These are phyloP conservation scores for Penicillium ochrochloron DNA, from an alignment of 495 filamentous ascomycete species.

Conservation along the genomic window DNA sequence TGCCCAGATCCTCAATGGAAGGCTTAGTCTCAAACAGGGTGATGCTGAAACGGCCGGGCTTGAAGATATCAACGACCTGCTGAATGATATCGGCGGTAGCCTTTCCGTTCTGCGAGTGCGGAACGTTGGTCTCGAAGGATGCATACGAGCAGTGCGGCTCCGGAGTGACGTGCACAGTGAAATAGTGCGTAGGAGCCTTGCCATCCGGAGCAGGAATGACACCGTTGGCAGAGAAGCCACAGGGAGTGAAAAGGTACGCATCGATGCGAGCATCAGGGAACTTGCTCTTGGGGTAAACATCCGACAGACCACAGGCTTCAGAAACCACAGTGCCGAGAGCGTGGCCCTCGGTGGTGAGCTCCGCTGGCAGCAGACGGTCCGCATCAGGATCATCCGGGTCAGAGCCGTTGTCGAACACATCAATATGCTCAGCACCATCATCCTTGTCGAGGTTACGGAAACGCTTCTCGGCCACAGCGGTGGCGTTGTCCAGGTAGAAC, in stretches of 20 bases:
- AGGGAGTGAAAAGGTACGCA: constrained; percentile 95
- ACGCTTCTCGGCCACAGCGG: constrained; percentile 81
- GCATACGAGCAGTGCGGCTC: constrained; percentile 99
- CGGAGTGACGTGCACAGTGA: constrained; percentile 98
- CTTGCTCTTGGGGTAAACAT: constrained; percentile 81
- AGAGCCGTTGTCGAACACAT: constrained; percentile 79
- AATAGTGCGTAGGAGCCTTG: constrained; percentile 79
- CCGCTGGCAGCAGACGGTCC: constrained; percentile 64
- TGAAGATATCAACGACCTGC: constrained; percentile 94
- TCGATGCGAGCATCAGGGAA: constrained; percentile 96
- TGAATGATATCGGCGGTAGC: constrained; percentile 88
- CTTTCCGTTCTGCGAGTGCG: constrained; percentile 84
- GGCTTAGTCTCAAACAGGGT: constrained; percentile 94
- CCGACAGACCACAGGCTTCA: constrained; percentile 84
- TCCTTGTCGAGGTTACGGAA: constrained; percentile 58
- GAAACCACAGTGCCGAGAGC: constrained; percentile 92
- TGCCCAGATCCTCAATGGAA: constrained; percentile 43
- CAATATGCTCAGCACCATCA: constrained; percentile 51
- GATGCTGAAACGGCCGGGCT: constrained; percentile 93
- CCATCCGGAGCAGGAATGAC: constrained; percentile 82
- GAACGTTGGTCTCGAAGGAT: constrained; percentile 98
- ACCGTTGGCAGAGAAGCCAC: constrained; percentile 97
- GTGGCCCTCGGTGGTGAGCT: constrained; percentile 90
- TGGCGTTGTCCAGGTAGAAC: constrained; percentile 94
- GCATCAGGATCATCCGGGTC: constrained; percentile 66